Percentiles rank a stretch among this genome's conserved stretches.
phyloP scores from a whole-genome alignment of 78 protist genomes.

The Dictyostelium brefeldianum region DNA sequence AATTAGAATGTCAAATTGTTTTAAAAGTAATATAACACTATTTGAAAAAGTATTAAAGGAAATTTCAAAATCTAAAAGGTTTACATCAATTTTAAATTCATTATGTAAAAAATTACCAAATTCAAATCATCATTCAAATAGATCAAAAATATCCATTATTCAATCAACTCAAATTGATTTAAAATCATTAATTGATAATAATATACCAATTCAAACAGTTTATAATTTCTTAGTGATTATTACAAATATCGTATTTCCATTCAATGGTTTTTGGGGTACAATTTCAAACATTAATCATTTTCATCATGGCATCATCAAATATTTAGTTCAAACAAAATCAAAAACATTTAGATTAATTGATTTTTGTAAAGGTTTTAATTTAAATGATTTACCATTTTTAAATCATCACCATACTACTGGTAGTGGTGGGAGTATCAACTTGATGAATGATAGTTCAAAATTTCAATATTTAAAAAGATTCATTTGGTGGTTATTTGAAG shows the following conservation, averaged over 20 bases:
- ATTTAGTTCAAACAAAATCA: neutral
- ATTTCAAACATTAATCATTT: neutral
- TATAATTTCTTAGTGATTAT: neutral
- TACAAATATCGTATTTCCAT: neutral
- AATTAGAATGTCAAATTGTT: conserved; percentile 4
- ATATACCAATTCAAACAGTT: neutral
- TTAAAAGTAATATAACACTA: neutral
- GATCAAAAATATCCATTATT: neutral
- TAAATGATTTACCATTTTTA: neutral
- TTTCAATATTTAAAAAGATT: conserved; percentile 11
- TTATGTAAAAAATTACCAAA: neutral
- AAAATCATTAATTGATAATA: neutral
- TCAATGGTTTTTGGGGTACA: neutral
- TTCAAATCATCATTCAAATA: neutral
- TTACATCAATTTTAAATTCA: neutral
- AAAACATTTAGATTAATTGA: neutral
- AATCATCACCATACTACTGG: too few relatives aligned
- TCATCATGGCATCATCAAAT: neutral
- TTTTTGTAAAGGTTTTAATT: neutral
- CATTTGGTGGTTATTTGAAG: conserved; percentile 34
- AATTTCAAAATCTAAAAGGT: neutral
- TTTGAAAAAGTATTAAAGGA: neutral
- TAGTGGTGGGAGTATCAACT: too few relatives aligned
- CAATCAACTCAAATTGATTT: neutral
- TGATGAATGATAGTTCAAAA: too few relatives aligned